Evolutionary conservation across 2,329 filamentous ascomycete species (phyloP), one percentile per base, ranked within the genome.

Genomic region (Diaporthe ampelina): DNA sequence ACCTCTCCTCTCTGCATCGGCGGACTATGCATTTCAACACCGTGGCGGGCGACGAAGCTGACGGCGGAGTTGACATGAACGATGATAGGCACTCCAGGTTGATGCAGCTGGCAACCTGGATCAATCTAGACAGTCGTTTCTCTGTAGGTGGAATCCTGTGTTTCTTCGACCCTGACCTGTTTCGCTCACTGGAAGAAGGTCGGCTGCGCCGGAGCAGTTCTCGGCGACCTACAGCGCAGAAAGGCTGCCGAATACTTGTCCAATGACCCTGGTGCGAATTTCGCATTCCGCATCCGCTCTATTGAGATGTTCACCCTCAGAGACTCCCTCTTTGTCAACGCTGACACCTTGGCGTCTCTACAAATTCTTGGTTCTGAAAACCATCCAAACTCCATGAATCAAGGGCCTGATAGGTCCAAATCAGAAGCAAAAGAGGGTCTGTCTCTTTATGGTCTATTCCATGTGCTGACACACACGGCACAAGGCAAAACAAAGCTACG

Each of bases 331-430:
- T 94, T 97, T 79, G 87, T 98, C 77, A 97, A 94, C 78, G 85
- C 89, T 3, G 95, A 98, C 79, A 94, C 95, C 0, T 85, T 98
- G 56, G 84, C 91, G 19, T 95, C 95, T 1, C 88, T 99, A 11
- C 96, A 98, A 79, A 94, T 99, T 37, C 87, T 98, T 35, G 92
- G 93, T 72, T 91, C 93, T 1, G 95, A 98, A 81, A 90, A 90
- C 15, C 95, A 97, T 81, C 95, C 94, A 6, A 95, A 95, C 79
- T 92, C 90, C 63, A 93, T 96, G 76, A 94, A 92, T 78, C 92
- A 93, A 83, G 94, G 93, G 0, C 90, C 91, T 3, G 89, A 88
- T 9, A 89, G 86, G 76, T 86, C 87, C 40, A 88, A 86, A 35
- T 91, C 89, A 1, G 92, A 90, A 26, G 89, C 90, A 0, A 98